Evolutionary conservation across 2,329 filamentous ascomycete genomes (phyloP).

Genomic region (Arachnopeziza araneosa): DNA sequence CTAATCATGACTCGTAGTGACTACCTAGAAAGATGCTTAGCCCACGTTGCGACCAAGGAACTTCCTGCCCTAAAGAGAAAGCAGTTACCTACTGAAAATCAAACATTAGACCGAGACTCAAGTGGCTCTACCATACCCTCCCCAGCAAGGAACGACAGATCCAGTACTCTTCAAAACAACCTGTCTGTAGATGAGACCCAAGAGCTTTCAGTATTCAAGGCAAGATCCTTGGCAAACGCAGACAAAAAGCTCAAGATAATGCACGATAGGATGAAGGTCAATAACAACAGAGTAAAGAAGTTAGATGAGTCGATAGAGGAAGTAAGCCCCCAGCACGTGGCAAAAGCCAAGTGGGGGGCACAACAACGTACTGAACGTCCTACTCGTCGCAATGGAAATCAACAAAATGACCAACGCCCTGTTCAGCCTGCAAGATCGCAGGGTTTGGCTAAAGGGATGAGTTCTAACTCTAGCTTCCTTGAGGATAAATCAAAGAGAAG

Average conservation of each 20-base stretch:
- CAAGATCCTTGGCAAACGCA: too few relatives aligned
- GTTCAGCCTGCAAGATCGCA: neutral
- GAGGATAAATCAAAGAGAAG: neutral
- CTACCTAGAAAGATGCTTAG: conserved; percentile 7
- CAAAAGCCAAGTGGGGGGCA: neutral
- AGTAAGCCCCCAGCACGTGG: too few relatives aligned
- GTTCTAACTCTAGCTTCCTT: neutral
- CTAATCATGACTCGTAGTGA: neutral
- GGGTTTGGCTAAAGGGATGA: neutral
- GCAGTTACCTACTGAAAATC: neutral
- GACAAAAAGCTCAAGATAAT: too few relatives aligned
- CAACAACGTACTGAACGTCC: neutral
- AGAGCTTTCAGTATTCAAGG: too few relatives aligned
- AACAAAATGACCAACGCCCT: neutral
- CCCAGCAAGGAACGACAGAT: too few relatives aligned
- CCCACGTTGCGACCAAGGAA: neutral
- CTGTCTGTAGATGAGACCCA: too few relatives aligned
- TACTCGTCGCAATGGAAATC: neutral
- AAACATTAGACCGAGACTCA: neutral
- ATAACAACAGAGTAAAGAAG: too few relatives aligned
- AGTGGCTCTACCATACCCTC: too few relatives aligned
- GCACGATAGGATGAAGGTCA: too few relatives aligned
- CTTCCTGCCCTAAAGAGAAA: neutral
- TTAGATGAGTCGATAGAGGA: too few relatives aligned
- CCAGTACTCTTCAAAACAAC: too few relatives aligned